Conservation (phyloP, 2,329 filamentous ascomycete genomes). For the Ophiostoma himal-ulmi region DNA sequence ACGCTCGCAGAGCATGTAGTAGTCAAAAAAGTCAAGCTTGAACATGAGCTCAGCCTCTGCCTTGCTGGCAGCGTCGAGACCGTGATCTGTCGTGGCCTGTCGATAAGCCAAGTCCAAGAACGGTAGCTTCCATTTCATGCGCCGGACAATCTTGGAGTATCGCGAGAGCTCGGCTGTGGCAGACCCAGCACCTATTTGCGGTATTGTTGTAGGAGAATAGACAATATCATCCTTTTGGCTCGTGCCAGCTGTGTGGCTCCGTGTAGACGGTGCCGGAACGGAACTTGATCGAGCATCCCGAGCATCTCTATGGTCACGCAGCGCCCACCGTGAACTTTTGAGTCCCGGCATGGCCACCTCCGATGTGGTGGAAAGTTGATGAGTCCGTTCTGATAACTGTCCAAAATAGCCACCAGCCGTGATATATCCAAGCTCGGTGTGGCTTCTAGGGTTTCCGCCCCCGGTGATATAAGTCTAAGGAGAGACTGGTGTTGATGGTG, state of each 20-base stretch:
- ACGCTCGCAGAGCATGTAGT: conserved; percentile 66
- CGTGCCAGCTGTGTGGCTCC: background rate
- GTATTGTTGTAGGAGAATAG: background rate
- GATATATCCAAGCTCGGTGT: background rate
- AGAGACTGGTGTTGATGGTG: background rate
- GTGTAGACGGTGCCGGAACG: conserved; percentile 10
- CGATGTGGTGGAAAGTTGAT: background rate
- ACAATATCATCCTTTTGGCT: background rate
- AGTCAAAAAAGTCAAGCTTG: conserved; percentile 73
- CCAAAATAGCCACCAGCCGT: background rate
- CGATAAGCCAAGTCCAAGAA: conserved; percentile 53
- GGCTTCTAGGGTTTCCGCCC: background rate
- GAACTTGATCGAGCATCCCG: conserved; percentile 22
- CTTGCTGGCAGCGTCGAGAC: conserved; percentile 29
- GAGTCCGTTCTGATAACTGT: background rate
- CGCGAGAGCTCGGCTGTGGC: conserved; percentile 44
- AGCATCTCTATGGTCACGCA: background rate
- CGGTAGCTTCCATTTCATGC: conserved; percentile 58
- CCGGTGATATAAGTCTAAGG: background rate
- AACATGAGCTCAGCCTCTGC: conserved; percentile 60
- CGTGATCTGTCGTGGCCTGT: conserved; percentile 35
- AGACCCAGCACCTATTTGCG: background rate
- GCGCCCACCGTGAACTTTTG: conserved; percentile 23
- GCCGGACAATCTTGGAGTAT: conserved; percentile 55
- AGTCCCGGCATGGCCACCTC: conserved; percentile 18